Conservation (phyloP, 2,329 filamentous ascomycete genomes). For the Claviceps maximensis region DNA sequence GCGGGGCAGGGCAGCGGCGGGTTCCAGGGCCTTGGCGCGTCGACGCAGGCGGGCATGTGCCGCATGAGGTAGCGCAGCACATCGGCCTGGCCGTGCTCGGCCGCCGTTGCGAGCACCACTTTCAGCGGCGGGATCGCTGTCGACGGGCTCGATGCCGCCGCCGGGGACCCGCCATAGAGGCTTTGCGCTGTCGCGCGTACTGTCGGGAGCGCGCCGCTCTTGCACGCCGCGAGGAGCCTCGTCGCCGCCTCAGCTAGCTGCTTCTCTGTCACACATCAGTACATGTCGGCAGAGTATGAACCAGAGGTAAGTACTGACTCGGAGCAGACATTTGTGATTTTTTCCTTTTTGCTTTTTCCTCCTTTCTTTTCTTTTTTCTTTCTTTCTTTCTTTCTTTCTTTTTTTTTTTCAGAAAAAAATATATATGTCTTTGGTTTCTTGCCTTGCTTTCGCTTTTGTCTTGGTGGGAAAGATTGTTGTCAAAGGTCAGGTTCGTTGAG, state of each 20-base stretch:
- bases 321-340: too few species aligned
- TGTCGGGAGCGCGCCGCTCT: neutral
- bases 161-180: neutral
- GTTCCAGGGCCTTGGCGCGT: neutral
- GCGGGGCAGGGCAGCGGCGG: neutral
- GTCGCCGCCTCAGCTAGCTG: neutral
- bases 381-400: too few species aligned
- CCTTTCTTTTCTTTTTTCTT: too few species aligned
- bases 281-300: too few species aligned
- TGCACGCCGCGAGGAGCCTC: slow-evolving; percentile 1
- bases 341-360: too few species aligned
- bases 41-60: neutral
- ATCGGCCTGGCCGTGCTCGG: neutral
- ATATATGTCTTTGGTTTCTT: too few species aligned
- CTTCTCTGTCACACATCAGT: neutral
- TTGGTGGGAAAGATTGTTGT: too few species aligned
- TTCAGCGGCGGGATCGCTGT: neutral
- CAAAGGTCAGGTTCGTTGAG: too few species aligned
- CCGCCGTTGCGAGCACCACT: neutral
- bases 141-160: neutral
- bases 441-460: too few species aligned
- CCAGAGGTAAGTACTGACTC: too few species aligned
- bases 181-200: neutral
- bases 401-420: too few species aligned
- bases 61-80: neutral